Conservation (phyloP, 192 early-diverging fungal species). For the Chytriomyces hyalinus region DNA sequence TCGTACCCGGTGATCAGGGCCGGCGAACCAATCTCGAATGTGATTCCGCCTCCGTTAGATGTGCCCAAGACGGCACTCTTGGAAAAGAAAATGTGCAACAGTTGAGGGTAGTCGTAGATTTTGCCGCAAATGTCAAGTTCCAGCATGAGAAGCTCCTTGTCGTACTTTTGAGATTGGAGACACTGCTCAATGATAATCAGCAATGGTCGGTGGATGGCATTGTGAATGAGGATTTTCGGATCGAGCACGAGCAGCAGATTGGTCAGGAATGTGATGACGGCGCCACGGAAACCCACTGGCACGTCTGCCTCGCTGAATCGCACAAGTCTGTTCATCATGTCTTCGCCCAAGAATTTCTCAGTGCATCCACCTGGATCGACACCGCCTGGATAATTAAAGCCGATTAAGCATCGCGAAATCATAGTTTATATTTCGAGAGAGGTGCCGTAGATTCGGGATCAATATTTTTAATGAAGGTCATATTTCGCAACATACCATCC, state of each 20-base stretch:
- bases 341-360: conserved; percentile 86
- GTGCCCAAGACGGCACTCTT: conserved; percentile 35
- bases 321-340: conserved; percentile 81
- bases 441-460: too few species aligned
- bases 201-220: conserved; percentile 85
- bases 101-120: conserved; percentile 75
- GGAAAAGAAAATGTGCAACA: conserved; percentile 79
- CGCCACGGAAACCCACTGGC: conserved; percentile 79
- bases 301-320: conserved; percentile 75
- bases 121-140: conserved; percentile 81
- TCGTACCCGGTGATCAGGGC: conserved; percentile 57
- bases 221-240: conserved; percentile 87
- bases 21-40: conserved; percentile 15
- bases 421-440: too few species aligned
- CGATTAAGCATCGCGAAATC: not conserved
- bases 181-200: conserved; percentile 74
- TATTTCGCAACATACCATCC: conserved; percentile 55
- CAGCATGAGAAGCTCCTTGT: conserved; percentile 53
- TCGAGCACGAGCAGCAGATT: conserved; percentile 85
- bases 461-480: too few species aligned
- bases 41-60: conserved; percentile 19
- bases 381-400: conserved; percentile 25
- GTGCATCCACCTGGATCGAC: conserved; percentile 80
- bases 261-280: conserved; percentile 78
- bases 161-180: conserved; percentile 49